Evolutionary conservation across 495 filamentous ascomycete genomes (phyloP).

Genomic region (Amniculicola lignicola): DNA sequence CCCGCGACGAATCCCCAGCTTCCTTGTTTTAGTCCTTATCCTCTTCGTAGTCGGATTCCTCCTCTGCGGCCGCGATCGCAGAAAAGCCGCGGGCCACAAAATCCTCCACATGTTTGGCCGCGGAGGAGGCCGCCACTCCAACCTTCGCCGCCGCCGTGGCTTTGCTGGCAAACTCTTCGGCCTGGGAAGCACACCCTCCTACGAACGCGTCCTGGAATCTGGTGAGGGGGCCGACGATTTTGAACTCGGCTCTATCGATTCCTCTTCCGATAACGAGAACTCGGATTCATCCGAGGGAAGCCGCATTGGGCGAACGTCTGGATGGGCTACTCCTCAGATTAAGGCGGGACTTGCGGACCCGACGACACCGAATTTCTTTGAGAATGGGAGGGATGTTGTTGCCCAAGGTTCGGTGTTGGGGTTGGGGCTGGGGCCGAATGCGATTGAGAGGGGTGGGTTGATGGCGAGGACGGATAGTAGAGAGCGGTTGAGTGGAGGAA

Average conservation of each 20-base stretch:
- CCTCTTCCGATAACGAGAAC: constrained; percentile 34
- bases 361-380: constrained; percentile 49
- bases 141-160: constrained; percentile 46
- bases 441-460: constrained; percentile 70
- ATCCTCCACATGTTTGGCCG: constrained; percentile 49
- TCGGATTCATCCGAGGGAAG: constrained; percentile 55
- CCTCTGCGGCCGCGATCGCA: constrained; percentile 67
- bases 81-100: constrained; percentile 61
- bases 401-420: constrained; percentile 33
- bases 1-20: constrained; percentile 66
- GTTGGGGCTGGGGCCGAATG: constrained; percentile 40
- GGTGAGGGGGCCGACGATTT: constrained; percentile 55
- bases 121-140: constrained; percentile 42
- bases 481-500: constrained; percentile 59
- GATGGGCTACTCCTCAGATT: constrained; percentile 62
- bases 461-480: constrained; percentile 77
- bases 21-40: constrained; percentile 71
- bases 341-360: constrained; percentile 59
- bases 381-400: constrained; percentile 22
- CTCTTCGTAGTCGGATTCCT: constrained; percentile 64
- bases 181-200: constrained; percentile 50
- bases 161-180: constrained; percentile 55
- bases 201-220: constrained; percentile 84
- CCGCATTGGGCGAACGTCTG: constrained; percentile 55
- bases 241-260: constrained; percentile 46